Evolutionary conservation across 495 filamentous ascomycete species (phyloP).

Genomic region (Penicilliopsis zonata): DNA sequence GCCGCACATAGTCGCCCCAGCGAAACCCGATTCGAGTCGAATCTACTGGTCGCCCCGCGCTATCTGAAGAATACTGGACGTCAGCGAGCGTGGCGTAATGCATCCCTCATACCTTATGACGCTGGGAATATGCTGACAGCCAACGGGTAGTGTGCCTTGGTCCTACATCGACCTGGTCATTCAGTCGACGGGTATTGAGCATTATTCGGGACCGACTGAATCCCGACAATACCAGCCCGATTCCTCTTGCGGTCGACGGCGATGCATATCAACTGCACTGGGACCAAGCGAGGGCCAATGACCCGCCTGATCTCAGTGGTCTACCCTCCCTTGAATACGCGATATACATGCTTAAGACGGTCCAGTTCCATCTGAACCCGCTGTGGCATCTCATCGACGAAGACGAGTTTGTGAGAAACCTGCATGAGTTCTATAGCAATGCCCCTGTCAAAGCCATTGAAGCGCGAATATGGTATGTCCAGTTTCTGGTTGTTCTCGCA

Average conservation of each 20-base stretch:
- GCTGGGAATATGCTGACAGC: neutral
- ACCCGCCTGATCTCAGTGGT: conserved; percentile 11
- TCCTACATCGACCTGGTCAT: conserved; percentile 26
- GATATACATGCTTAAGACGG: conserved; percentile 17
- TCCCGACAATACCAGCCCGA: conserved; percentile 8
- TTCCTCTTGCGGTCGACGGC: conserved; percentile 16
- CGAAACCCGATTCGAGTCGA: conserved; percentile 12
- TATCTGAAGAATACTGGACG: conserved; percentile 10
- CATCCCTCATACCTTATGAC: neutral
- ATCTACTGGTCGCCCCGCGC: conserved; percentile 9
- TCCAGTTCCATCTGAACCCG: conserved; percentile 18
- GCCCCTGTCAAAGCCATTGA: conserved; percentile 8
- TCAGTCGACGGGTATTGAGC: conserved; percentile 18
- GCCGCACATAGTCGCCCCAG: neutral
- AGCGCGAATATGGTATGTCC: conserved; percentile 19
- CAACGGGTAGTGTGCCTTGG: conserved; percentile 14
- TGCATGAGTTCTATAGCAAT: conserved; percentile 15
- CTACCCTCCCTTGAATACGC: conserved; percentile 19
- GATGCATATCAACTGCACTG: conserved; percentile 19
- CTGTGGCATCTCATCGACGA: conserved; percentile 22
- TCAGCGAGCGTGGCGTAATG: conserved; percentile 10
- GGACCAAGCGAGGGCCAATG: conserved; percentile 13
- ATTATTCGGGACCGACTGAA: conserved; percentile 13
- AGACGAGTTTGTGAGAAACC: conserved; percentile 14
- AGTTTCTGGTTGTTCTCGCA: conserved; percentile 20